Percentiles rank a stretch among this genome's conserved stretches.
Conservation (phyloP, 345 rosid species). For the Syzygium oleosum region DNA sequence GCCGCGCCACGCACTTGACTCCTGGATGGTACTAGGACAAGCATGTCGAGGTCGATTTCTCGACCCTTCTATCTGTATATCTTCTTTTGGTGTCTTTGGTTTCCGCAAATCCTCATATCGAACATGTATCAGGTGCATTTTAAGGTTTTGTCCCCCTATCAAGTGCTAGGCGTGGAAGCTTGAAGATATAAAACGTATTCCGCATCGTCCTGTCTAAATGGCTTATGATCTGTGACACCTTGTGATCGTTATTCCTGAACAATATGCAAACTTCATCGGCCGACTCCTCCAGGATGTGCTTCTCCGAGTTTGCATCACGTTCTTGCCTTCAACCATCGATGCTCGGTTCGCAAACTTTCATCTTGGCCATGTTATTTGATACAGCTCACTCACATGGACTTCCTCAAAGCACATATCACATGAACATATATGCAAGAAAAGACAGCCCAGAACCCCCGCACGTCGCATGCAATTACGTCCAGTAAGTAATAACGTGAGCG, state of each 20-base stretch:
- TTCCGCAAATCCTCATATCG: background rate
- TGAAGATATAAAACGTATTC: background rate
- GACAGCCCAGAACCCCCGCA: background rate
- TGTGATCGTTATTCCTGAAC: background rate
- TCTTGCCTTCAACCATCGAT: background rate
- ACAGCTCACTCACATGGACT: background rate
- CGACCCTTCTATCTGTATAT: background rate
- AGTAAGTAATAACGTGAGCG: background rate
- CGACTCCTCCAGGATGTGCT: background rate
- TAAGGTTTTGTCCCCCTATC: background rate
- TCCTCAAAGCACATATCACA: background rate
- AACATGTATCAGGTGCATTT: background rate
- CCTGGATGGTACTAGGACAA: background rate
- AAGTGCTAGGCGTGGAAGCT: background rate
- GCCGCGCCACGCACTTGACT: background rate
- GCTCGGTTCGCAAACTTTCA: background rate
- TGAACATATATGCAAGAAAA: background rate
- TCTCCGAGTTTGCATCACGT: background rate
- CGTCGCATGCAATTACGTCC: background rate
- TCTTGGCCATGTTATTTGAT: background rate
- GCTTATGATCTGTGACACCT: background rate
- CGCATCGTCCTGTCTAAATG: background rate
- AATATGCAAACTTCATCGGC: background rate
- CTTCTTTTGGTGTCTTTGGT: background rate
- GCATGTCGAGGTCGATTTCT: background rate